Percentiles rank a stretch among this genome's conserved stretches.
These are phyloP conservation scores for Fusarium sambucinum DNA, from an alignment of 2,329 filamentous ascomycete species.

Conservation along the genomic window DNA sequence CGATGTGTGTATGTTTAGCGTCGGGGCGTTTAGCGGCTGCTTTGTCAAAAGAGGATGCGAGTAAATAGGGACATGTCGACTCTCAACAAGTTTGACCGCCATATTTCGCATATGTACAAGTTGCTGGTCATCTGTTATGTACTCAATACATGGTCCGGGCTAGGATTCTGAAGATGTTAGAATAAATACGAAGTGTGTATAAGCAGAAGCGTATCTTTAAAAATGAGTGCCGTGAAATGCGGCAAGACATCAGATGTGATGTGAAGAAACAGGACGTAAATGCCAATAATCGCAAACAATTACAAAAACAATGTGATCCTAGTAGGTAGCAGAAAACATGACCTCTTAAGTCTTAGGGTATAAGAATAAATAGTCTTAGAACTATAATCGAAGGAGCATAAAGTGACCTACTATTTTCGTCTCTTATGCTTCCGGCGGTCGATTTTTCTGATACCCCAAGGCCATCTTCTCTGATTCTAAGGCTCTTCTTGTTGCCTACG, in stretches of 20 bases:
- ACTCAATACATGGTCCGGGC: slow-evolving; percentile 18
- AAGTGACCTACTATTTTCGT: too few species aligned
- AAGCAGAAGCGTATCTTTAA: neutral
- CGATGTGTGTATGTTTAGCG: slow-evolving; percentile 37
- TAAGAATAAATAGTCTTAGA: too few species aligned
- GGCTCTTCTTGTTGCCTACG: neutral
- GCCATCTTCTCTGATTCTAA: neutral
- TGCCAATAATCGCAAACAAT: neutral
- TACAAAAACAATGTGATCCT: neutral
- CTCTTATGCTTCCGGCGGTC: too few species aligned
- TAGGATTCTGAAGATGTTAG: slow-evolving; percentile 18
- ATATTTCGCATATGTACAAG: slow-evolving; percentile 33
- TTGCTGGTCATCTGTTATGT: slow-evolving; percentile 26
- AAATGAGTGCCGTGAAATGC: neutral
- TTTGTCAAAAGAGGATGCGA: slow-evolving; percentile 1
- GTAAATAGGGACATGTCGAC: slow-evolving; percentile 14
- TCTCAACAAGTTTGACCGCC: slow-evolving; percentile 3
- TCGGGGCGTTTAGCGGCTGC: slow-evolving; percentile 34
- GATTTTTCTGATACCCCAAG: too few species aligned
- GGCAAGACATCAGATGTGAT: neutral
- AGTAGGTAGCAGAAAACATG: too few species aligned
- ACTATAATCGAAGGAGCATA: too few species aligned
- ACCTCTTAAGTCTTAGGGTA: too few species aligned
- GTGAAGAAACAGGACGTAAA: neutral
- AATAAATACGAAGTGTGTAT: slow-evolving; percentile 26